A percentile compares a stretch with the other conserved stretches of the same genome.
Evolutionary conservation across 768 basidiomycete genomes (phyloP).

Genomic region (Cystoderma amianthinum): DNA sequence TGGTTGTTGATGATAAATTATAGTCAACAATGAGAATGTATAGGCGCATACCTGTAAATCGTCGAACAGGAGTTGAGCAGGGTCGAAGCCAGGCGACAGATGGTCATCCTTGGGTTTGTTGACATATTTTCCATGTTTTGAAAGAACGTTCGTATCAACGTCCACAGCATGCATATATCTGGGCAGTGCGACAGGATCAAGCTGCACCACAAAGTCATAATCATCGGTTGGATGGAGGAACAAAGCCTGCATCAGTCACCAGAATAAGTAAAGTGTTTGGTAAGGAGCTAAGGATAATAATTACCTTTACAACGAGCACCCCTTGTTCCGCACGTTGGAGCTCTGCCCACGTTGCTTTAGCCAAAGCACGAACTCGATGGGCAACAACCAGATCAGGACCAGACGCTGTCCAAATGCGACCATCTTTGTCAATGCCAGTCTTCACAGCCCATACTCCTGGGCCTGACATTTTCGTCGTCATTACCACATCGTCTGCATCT

Average conservation of each 20-base stretch:
- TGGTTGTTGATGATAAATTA: constrained; percentile 20
- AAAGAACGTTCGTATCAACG: constrained; percentile 41
- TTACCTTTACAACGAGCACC: constrained; percentile 54
- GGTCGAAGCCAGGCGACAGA: constrained; percentile 73
- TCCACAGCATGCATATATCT: constrained; percentile 70
- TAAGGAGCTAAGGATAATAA: not conserved
- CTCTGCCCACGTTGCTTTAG: constrained; percentile 64
- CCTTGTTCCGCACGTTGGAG: constrained; percentile 47
- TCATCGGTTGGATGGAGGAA: constrained; percentile 80
- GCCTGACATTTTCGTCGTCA: constrained; percentile 9
- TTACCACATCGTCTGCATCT: constrained; percentile 16
- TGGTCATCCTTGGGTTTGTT: constrained; percentile 29
- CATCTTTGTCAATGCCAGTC: constrained; percentile 72
- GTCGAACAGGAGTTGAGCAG: constrained; percentile 53
- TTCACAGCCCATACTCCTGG: constrained; percentile 66
- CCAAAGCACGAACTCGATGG: constrained; percentile 62
- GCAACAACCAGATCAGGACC: constrained; percentile 71
- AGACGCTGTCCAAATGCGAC: constrained; percentile 67
- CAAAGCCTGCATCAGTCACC: constrained; percentile 45
- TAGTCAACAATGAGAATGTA: constrained; percentile 1
- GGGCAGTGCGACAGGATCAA: constrained; percentile 58
- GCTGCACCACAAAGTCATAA: constrained; percentile 80
- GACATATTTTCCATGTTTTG: constrained; percentile 33
- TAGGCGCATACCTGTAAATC: constrained; percentile 62
- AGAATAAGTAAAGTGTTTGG: constrained; percentile 1